phyloP scores from a whole-genome alignment of 2,329 filamentous ascomycete genomes.

The Coleophoma eucalyptorum region DNA sequence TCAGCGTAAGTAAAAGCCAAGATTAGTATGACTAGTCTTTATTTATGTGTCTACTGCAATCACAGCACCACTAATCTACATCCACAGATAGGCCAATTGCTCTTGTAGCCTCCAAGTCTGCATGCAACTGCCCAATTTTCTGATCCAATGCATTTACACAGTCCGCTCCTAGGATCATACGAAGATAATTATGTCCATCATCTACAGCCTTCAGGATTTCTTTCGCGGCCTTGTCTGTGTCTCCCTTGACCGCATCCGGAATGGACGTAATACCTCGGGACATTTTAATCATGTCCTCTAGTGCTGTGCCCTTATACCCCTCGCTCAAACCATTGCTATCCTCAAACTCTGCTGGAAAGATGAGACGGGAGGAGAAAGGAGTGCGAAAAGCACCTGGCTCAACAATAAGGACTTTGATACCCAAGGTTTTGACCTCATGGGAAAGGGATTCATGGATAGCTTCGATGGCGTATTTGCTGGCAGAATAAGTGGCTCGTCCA shows the following conservation, averaged over 20 bases:
- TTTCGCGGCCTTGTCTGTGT: slow-evolving; percentile 12
- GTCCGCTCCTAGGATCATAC: slow-evolving; percentile 12
- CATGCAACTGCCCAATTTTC: slow-evolving; percentile 9
- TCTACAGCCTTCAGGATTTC: slow-evolving; percentile 13
- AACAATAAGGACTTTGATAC: slow-evolving; percentile 30
- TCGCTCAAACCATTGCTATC: slow-evolving; percentile 9
- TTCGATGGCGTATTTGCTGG: slow-evolving; percentile 18
- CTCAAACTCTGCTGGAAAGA: slow-evolving; percentile 4
- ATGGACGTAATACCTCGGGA: slow-evolving; percentile 1
- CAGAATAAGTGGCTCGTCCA: slow-evolving; percentile 9
- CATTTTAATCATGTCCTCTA: slow-evolving; percentile 11
- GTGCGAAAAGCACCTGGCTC: slow-evolving; percentile 34
- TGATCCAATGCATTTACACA: slow-evolving; percentile 8
- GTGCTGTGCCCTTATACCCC: slow-evolving; percentile 11
- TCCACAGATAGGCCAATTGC: slow-evolving; percentile 8
- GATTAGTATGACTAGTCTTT: no score
- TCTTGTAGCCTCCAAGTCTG: slow-evolving; percentile 14
- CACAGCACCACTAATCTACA: no score
- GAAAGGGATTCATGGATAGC: slow-evolving; percentile 11
- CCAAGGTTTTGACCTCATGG: slow-evolving; percentile 25
- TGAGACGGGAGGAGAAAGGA: slow-evolving; percentile 5
- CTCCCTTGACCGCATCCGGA: slow-evolving; percentile 9
- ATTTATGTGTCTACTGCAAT: no score
- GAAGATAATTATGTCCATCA: slow-evolving; percentile 15
- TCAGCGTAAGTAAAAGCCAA: no score